Percentiles rank a stretch among this genome's conserved stretches.
Evolutionary conservation across 805 yeast species (phyloP).

Genomic region (Wickerhamiella sergipiensis): DNA sequence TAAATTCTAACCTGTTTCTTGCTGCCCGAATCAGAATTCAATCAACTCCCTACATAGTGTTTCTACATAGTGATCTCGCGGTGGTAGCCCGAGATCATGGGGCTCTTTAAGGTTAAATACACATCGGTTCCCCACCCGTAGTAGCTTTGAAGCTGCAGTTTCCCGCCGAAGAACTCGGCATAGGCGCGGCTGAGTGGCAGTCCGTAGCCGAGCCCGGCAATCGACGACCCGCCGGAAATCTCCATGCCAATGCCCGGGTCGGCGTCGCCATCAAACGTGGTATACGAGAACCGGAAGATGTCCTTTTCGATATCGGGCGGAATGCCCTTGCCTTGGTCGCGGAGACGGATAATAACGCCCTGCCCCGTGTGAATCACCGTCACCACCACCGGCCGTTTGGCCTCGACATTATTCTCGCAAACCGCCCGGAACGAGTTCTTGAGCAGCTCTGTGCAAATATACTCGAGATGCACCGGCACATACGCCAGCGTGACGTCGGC

Average conservation of each 20-base stretch:
- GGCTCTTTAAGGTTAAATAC: slow-evolving; percentile 31
- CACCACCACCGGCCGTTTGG: slow-evolving; percentile 31
- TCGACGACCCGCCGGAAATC: slow-evolving; percentile 49
- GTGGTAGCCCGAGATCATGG: slow-evolving; percentile 14
- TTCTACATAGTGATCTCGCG: slow-evolving; percentile 4
- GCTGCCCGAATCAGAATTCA: too few species aligned
- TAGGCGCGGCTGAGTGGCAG: slow-evolving; percentile 71
- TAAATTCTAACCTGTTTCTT: too few species aligned
- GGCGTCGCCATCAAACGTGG: slow-evolving; percentile 58
- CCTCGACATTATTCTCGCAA: slow-evolving; percentile 43
- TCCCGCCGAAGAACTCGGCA: slow-evolving; percentile 60
- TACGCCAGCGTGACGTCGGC: slow-evolving; percentile 57
- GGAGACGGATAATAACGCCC: slow-evolving; percentile 56
- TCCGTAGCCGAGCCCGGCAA: slow-evolving; percentile 97
- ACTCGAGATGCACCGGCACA: slow-evolving; percentile 77
- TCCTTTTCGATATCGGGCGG: slow-evolving; percentile 48
- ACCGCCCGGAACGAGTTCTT: slow-evolving; percentile 84
- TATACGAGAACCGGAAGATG: slow-evolving; percentile 75
- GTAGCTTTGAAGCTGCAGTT: slow-evolving; percentile 51
- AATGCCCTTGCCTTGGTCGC: slow-evolving; percentile 88
- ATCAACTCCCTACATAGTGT: too few species aligned
- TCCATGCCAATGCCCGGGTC: slow-evolving; percentile 53
- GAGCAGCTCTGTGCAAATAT: slow-evolving; percentile 70
- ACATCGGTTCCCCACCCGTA: slow-evolving; percentile 74
- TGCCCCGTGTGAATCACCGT: slow-evolving; percentile 34